Base-by-base conservation (phyloP, 352 stramenopile genomes). In the Phytophthora sp. region DNA sequence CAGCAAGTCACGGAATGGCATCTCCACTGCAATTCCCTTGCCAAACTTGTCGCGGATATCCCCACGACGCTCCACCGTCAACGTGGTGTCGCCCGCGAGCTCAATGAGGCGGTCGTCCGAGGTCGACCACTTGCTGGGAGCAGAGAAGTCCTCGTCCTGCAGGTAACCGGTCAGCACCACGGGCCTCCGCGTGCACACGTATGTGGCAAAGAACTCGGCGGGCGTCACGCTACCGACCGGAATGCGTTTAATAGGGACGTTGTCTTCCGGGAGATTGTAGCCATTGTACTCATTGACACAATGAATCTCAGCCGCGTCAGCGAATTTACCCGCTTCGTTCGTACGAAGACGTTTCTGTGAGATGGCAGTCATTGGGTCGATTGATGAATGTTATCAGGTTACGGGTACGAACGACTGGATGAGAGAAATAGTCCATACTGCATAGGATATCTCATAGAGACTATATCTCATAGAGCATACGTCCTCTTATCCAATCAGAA, bases 21-120 rank as follows among this genome's bases (percentile, higher is more conserved):
- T 95, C 39, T 84, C 73, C 46, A 94, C 79, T 75, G 95, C 83
- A 39, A 96, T 82, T n/a, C 90, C 91, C 24, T 84, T 83, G 1
- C 91, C 91, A 67, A 95, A 97, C 49, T 90, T 87, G 13, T 93
- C 88, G n/a, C 62, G 59, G 11, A 76, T 53, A 46, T 66, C 74
- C 39, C 74, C 69, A 65, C 91, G 84, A 57, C 91, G 76, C 70
- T 97, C 91, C 7, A 97, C 85, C 60, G 87, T 85, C 36, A 97
- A 61, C 29, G 55, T 71, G 45, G 83, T 81, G 15, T 93, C 76
- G 20, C 90, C 86, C 15, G 86, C 81, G 13, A 76, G 67, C 44
- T 80, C 59, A 38, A 74, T 54, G 35, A 97, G 63, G 57, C 95
- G 90, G 58, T 79, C 74, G 58, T 95, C 80, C 18, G 57, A 70